phyloP scores from a whole-genome alignment of 768 basidiomycete genomes.

The Boletus tomentosulus region DNA sequence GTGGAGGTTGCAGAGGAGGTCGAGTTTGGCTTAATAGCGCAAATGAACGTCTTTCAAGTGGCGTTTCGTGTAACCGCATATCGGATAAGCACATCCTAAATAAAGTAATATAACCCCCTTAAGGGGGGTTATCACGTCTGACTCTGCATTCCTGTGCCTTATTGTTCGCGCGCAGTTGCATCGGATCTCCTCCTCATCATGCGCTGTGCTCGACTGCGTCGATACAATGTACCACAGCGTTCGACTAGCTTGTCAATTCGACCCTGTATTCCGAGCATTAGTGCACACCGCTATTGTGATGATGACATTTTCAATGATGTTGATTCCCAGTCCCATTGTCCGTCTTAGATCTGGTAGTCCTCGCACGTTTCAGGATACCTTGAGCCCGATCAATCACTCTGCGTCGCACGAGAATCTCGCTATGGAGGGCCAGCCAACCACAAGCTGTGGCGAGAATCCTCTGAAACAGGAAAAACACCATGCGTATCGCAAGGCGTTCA shows the following conservation, averaged over 20 bases:
- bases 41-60: constrained; percentile 14
- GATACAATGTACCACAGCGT: not conserved
- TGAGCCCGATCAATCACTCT: not conserved
- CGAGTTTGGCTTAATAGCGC: constrained; percentile 14
- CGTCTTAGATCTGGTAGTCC: not conserved
- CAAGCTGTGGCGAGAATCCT: not conserved
- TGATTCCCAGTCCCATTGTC: not conserved
- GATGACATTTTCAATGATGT: not conserved
- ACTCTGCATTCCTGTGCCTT: not conserved
- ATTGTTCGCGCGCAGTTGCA: not conserved
- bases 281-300: not conserved
- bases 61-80: constrained; percentile 7
- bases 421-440: not conserved
- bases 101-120: not conserved
- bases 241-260: not conserved
- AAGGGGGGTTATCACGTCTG: constrained; percentile 1
- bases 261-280: not conserved
- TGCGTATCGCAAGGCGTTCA: not conserved
- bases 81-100: not conserved
- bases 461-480: not conserved
- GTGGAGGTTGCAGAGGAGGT: constrained; percentile 8
- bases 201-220: not conserved
- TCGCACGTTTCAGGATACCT: not conserved
- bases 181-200: not conserved
- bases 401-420: not conserved